Evolutionary conservation across 257 asterid species (phyloP), one percentile per base, ranked within the genome.

Genomic region (Nicotiana obtusifolia): DNA sequence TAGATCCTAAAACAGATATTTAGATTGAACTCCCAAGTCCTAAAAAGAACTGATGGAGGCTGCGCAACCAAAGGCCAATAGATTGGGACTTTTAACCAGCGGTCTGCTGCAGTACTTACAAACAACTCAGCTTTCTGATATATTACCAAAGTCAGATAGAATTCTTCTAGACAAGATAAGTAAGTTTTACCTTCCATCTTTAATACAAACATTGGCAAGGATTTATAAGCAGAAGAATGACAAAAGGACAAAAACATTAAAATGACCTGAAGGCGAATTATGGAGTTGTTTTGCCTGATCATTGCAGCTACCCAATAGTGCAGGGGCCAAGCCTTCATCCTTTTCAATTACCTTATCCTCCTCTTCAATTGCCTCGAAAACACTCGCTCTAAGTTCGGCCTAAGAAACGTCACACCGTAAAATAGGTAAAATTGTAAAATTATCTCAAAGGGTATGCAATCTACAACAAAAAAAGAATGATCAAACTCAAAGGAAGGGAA

Each of bases 321-420:
- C 99, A 86, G 97, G 93, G 71, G 99, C 97, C 82, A 94, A 89
- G 76, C 91, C 92, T 81, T 95, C 93, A 11, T 93, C 99, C 68
- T 88, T 90, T 81, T 92, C 99, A 57, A 93, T 83, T 9, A 87
- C 95, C 78, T 82, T 88, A 86, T 96, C 99, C 88, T 96, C 99
- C 67, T 94, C 98, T 85, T 96, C 99, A 44, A 96, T 96, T 4
- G 99, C 98, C 90, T 96, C 99, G 80, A 96, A 96, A 22, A 96
- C 99, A 83, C 98, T 94, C 85, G 98, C 97, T 87, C 99, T 90
- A 77, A 96, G 88, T 82, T 96, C 99, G 20, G 99, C 99, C 99
- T 96, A 83, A 81, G 2, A 83, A 81, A 76, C 78, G 67, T 49
- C 49, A 52, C 80, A 75, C 64, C 76, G 20, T 75, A 49, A 26